Base-by-base conservation (phyloP, 2,329 filamentous ascomycete genomes). In the Xylariaceae sp. region DNA sequence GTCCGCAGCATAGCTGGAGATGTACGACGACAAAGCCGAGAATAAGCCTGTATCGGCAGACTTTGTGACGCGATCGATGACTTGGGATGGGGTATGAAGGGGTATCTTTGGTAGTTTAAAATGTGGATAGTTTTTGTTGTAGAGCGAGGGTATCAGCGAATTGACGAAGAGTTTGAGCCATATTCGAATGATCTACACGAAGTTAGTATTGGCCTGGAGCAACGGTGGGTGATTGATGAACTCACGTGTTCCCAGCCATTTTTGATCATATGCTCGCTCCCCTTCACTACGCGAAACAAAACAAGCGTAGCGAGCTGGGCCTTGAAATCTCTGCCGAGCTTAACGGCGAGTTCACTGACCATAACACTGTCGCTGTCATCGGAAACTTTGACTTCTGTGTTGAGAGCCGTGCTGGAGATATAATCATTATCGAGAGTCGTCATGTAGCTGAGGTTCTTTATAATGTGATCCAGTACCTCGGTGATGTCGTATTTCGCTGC, bases 1-100 rank as follows among this genome's bases (percentile, higher is more conserved):
- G 70, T 97, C 94, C 8, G 94, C 95, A 42, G 95, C 94, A 69
- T 99, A 97, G 70, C 92, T 97, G n/a, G 91, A 95, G 34, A 99
- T 91, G 66, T 97, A 99, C 4, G 89, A 95, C 0, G 92, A 95
- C 65, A 99, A 89, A 1, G 92, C 91, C 3, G 91, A 96, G 69
- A 99, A 91, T 48, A 99, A 81, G 4, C 94, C 91, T 2, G 85
- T 85, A 31, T 99, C 94, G 55, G 79, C 83, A 35, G 85, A 78
- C 60, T 89, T 88, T 42, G 88, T 80, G 54, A 86, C 91, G 54
- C 92, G 85, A 68, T 97, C 94, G 61, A 99, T 91, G 47, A 97
- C 83, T 67, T 96, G 91, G 7, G 90, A 94, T 1, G 94, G 91
- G 9, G 84, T 89, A 66, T 96, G 92, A 47, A 97, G 76, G 3